These are phyloP conservation scores for Cryoendolithus antarcticus DNA, from an alignment of 2,329 filamentous ascomycete species.

Conservation along the genomic window DNA sequence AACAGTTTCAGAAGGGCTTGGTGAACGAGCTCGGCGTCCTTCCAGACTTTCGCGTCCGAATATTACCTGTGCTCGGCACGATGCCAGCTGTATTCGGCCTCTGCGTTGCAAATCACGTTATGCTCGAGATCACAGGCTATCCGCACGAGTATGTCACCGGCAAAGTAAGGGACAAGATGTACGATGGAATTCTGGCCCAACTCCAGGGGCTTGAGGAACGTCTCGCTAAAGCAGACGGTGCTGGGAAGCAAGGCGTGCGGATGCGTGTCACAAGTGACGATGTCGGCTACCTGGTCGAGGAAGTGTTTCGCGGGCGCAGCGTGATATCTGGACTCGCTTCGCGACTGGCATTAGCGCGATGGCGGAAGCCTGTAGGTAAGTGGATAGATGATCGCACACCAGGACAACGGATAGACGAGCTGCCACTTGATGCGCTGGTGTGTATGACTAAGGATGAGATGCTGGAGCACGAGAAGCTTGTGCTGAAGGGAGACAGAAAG, in stretches of 20 bases:
- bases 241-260: conserved; percentile 54
- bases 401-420: conserved; percentile 64
- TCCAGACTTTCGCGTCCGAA: conserved; percentile 87
- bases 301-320: conserved; percentile 75
- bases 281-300: conserved; percentile 77
- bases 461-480: conserved; percentile 61
- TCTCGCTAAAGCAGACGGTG: conserved; percentile 33
- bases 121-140: conserved; percentile 69
- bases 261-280: conserved; percentile 68
- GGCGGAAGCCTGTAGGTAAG: conserved; percentile 52
- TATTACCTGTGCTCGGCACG: conserved; percentile 84
- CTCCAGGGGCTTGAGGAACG: conserved; percentile 73
- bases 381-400: conserved; percentile 55
- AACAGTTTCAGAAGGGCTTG: conserved; percentile 74
- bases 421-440: conserved; percentile 61
- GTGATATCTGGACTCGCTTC: conserved; percentile 71
- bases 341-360: conserved; percentile 66
- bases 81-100: conserved; percentile 97
- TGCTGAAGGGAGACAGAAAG: conserved; percentile 56
- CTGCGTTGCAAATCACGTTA: conserved; percentile 81
- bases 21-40: conserved; percentile 72
- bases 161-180: conserved; percentile 82
- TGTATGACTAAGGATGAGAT: conserved; percentile 92
- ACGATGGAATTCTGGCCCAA: conserved; percentile 65
- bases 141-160: conserved; percentile 70